Percentiles rank a stretch among this genome's conserved stretches.
phyloP scores from a whole-genome alignment of 2,329 filamentous ascomycete genomes.

The Nannizziopsis arthrosporioides region DNA sequence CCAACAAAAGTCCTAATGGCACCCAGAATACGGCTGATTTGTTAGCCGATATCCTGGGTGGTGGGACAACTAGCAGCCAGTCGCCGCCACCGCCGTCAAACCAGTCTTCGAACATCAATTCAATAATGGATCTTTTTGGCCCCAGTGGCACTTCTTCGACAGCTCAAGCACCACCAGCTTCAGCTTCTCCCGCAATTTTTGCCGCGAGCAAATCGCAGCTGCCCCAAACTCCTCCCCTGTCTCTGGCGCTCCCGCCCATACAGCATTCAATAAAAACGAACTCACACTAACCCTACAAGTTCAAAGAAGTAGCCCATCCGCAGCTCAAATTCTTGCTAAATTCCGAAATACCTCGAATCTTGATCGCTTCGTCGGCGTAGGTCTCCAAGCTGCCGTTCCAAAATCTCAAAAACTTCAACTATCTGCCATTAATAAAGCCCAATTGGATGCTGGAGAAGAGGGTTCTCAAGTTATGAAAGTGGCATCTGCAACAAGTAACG shows the following conservation, averaged over 20 bases:
- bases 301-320: slow-evolving; percentile 58
- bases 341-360: slow-evolving; percentile 68
- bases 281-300: slow-evolving; percentile 70
- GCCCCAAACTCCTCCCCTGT: slow-evolving; percentile 35
- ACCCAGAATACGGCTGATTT: slow-evolving; percentile 70
- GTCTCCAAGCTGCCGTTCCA: slow-evolving; percentile 85
- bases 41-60: slow-evolving; percentile 81
- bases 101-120: slow-evolving; percentile 51
- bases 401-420: slow-evolving; percentile 92
- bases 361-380: slow-evolving; percentile 58
- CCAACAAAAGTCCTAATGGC: slow-evolving; percentile 42
- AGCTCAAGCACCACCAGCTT: slow-evolving; percentile 37
- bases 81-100: slow-evolving; percentile 40
- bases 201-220: slow-evolving; percentile 41
- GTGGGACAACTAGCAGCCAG: slow-evolving; percentile 44
- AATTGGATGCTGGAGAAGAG: slow-evolving; percentile 64
- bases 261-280: slow-evolving; percentile 78
- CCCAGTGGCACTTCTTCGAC: slow-evolving; percentile 37
- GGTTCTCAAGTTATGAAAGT: slow-evolving; percentile 88
- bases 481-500: slow-evolving; percentile 63
- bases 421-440: slow-evolving; percentile 72
- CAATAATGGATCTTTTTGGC: slow-evolving; percentile 86
- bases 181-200: slow-evolving; percentile 39
- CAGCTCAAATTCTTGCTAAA: slow-evolving; percentile 67
- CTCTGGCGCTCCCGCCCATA: slow-evolving; percentile 45